A percentile compares a stretch with the other conserved stretches of the same genome.
Evolutionary conservation across 768 basidiomycete genomes (phyloP).

Genomic region (Leucosporidium yakuticum): DNA sequence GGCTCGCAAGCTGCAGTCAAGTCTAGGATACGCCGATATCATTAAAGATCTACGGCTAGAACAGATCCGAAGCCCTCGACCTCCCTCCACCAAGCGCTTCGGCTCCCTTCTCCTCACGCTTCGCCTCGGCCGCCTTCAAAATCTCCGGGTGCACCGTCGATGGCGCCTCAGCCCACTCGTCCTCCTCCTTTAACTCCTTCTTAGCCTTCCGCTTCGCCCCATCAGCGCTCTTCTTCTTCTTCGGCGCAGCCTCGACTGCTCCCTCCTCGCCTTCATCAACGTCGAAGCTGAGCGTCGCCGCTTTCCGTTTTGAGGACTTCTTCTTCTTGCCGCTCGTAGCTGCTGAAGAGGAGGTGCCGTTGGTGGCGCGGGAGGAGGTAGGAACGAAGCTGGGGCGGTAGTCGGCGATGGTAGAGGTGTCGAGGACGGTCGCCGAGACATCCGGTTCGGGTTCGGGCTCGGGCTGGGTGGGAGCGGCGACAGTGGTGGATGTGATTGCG

Average conservation of each 20-base stretch:
- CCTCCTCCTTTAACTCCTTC: conserved; percentile 50
- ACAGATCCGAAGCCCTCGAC: no score
- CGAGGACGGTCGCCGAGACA: conserved; percentile 20
- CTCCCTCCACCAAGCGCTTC: no score
- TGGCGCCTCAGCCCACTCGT: conserved; percentile 39
- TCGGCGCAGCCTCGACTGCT: conserved; percentile 29
- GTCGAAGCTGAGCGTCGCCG: conserved; percentile 65
- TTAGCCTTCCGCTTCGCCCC: background rate
- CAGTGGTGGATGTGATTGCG: background rate
- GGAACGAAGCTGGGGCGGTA: conserved; percentile 88
- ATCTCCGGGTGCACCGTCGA: conserved; percentile 12
- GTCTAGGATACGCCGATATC: no score
- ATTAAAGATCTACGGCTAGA: no score
- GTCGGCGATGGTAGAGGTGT: conserved; percentile 47
- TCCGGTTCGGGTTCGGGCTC: conserved; percentile 12
- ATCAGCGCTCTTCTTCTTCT: conserved; percentile 44
- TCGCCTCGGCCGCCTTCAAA: background rate
- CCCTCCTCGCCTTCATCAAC: conserved; percentile 58
- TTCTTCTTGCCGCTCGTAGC: conserved; percentile 49
- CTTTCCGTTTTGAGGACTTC: conserved; percentile 46
- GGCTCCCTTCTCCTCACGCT: no score
- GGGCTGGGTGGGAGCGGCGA: conserved; percentile 9
- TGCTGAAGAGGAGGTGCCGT: conserved; percentile 44
- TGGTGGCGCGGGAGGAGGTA: conserved; percentile 29
- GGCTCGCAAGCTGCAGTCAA: no score